Evolutionary conservation across 495 filamentous ascomycete genomes (phyloP), one percentile per base, ranked within the genome.

Genomic region (Arthonia radiata): DNA sequence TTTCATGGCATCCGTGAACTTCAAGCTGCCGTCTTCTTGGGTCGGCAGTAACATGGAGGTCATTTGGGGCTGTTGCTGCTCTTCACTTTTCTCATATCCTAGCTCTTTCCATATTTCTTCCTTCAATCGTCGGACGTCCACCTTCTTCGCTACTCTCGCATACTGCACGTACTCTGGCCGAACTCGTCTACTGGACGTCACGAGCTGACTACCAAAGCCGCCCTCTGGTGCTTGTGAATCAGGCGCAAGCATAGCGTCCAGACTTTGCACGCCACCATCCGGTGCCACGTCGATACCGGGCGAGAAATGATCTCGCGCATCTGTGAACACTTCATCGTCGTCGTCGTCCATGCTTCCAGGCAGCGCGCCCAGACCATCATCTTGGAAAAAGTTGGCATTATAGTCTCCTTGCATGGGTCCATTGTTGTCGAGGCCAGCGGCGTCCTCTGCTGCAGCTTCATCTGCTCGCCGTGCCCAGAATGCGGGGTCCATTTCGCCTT

Each of bases 131-230:
- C 83, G 59, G 0, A 94, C 81, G 41, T 99, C 89, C n/a, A 99
- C 89, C 56, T 94, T 99, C 63, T 92, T 99, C 9, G 89, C 89
- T 14, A 89, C 73, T 15, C 81, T 61, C 11, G 89, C 89, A 45
- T 92, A 99, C 43, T 91, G 77, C 16, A 99, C 78, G 33, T 99
- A 94, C 44, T 94, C 86, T 1, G 86, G 89, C 37, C 83, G 50
- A 17, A 83, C 43, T 24, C 86, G 54, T 26, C 83, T 50, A 33
- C 59, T 74, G 42, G 83, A 73, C 7, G 83, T 91, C n/a, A 99
- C 80, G 5, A 99, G 57, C 40, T 91, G 78, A 5, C 76, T 77
- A 1, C 86, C 86, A 46, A 90, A 94, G 13, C 74, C 77, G 24
- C 65, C 57, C 23, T 61, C 63, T n/a, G n/a, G 53, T 59, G 15